A percentile compares a stretch with the other conserved stretches of the same genome.
Evolutionary conservation across 2,329 filamentous ascomycete species (phyloP).

Genomic region (Colletotrichum tanaceti): DNA sequence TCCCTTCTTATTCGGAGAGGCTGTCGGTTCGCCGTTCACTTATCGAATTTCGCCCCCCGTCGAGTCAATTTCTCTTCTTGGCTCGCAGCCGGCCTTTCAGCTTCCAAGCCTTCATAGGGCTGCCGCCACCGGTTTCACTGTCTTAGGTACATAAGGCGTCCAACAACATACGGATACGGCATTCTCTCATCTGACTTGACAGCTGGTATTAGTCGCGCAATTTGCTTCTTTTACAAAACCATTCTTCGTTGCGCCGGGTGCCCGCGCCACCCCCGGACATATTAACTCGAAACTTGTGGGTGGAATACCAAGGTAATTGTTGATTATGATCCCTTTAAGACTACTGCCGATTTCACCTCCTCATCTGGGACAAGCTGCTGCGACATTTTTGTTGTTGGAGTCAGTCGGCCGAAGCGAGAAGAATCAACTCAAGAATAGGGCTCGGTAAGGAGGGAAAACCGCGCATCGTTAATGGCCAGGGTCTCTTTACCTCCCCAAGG

Average conservation of each 20-base stretch:
- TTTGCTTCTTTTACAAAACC: background rate
- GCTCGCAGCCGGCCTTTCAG: constrained; percentile 26
- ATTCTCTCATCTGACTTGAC: background rate
- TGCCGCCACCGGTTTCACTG: constrained; percentile 11
- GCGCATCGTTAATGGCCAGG: background rate
- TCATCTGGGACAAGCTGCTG: constrained; percentile 14
- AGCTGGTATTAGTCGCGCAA: constrained; percentile 16
- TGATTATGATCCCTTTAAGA: background rate
- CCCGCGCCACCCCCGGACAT: constrained; percentile 3
- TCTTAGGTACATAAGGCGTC: constrained; percentile 9
- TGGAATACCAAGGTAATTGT: too few species aligned
- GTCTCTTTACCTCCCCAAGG: background rate
- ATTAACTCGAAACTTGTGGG: background rate
- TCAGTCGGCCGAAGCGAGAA: background rate
- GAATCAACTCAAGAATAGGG: background rate
- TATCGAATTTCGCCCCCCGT: background rate
- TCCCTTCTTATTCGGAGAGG: background rate
- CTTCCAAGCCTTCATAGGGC: constrained; percentile 12
- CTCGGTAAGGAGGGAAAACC: background rate
- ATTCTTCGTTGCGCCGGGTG: constrained; percentile 4
- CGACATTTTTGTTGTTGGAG: constrained; percentile 10
- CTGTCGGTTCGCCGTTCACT: background rate
- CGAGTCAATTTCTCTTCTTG: background rate
- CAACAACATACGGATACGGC: background rate
- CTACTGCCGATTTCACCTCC: background rate